Conservation (phyloP, 352 stramenopile species). For the Salisapilia sapeloensis region DNA sequence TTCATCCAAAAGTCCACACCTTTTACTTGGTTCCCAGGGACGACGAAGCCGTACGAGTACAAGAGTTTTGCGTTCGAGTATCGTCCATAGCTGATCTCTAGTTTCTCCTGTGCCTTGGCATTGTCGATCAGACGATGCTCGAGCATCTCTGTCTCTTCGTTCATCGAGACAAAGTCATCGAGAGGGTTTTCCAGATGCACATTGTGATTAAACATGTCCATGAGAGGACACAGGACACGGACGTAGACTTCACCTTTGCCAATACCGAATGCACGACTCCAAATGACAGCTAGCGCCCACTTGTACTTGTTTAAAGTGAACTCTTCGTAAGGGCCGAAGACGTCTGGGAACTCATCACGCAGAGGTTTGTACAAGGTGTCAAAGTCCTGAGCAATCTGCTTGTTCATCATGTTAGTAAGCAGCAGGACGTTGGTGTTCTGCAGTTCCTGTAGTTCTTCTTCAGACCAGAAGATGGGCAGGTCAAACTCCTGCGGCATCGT, state of each 20-base stretch:
- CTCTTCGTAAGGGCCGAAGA: constrained; percentile 14
- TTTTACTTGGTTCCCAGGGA: constrained; percentile 14
- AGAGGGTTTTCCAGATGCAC: constrained; percentile 15
- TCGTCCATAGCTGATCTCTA: constrained; percentile 50
- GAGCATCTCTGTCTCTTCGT: constrained; percentile 22
- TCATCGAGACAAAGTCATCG: constrained; percentile 35
- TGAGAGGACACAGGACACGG: constrained; percentile 34
- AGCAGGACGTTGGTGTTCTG: constrained; percentile 34
- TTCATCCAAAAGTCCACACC: constrained; percentile 65
- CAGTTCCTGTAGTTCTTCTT: constrained; percentile 21
- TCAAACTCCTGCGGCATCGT: constrained; percentile 33
- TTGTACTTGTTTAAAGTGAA: constrained; percentile 36
- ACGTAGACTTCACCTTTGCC: constrained; percentile 18
- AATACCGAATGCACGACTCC: constrained; percentile 52
- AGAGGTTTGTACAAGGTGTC: constrained; percentile 30
- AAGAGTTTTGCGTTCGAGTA: constrained; percentile 70
- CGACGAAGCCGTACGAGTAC: constrained; percentile 61
- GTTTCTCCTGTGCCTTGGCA: constrained; percentile 8
- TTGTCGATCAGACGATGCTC: constrained; percentile 15
- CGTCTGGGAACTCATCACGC: constrained; percentile 16
- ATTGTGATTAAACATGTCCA: constrained; percentile 74
- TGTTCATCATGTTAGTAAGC: constrained; percentile 45
- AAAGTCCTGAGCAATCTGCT: constrained; percentile 38
- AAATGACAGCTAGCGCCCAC: constrained; percentile 64
- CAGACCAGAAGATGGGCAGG: constrained; percentile 34